Conservation (phyloP, 495 filamentous ascomycete species). For the Aspergillus saccharolyticus region DNA sequence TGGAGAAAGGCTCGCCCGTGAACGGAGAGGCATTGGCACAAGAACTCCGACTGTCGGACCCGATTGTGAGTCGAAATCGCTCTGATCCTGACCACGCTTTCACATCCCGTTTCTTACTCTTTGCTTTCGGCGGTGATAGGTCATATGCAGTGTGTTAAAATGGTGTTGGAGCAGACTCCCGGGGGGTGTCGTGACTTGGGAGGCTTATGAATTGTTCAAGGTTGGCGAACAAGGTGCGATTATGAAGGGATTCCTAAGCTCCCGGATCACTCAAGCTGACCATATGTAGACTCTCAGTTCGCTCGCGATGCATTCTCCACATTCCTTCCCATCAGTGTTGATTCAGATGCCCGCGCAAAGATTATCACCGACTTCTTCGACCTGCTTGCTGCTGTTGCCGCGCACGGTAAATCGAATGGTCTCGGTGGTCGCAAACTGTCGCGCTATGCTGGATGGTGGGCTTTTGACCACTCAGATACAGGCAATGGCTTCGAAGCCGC, state of each 20-base stretch:
- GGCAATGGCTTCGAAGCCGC: slow-evolving; percentile 94
- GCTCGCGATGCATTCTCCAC: slow-evolving; percentile 91
- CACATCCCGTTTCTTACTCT: background rate
- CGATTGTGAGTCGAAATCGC: slow-evolving; percentile 61
- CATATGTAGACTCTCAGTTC: slow-evolving; percentile 72
- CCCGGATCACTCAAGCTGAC: slow-evolving; percentile 2
- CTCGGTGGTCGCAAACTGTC: slow-evolving; percentile 92
- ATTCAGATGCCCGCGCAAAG: slow-evolving; percentile 75
- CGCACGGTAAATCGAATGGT: slow-evolving; percentile 88
- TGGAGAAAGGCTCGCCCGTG: slow-evolving; percentile 43
- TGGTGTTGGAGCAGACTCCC: slow-evolving; percentile 97
- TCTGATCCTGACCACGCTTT: background rate
- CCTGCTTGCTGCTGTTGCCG: slow-evolving; percentile 73
- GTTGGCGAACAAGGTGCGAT: slow-evolving; percentile 82
- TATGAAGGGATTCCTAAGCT: background rate
- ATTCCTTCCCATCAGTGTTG: slow-evolving; percentile 92
- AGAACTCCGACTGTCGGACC: slow-evolving; percentile 89
- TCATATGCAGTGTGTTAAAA: slow-evolving; percentile 89
- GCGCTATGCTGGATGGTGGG: slow-evolving; percentile 96
- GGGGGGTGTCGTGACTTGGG: slow-evolving; percentile 93
- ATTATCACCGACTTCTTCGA: slow-evolving; percentile 98
- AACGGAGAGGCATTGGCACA: slow-evolving; percentile 68
- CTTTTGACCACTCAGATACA: slow-evolving; percentile 82
- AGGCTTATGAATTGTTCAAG: slow-evolving; percentile 92
- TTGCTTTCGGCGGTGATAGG: slow-evolving; percentile 43